These are phyloP conservation scores for Trichosanthes cucumerina DNA, from an alignment of 306 rosid genomes.

Conservation along the genomic window DNA sequence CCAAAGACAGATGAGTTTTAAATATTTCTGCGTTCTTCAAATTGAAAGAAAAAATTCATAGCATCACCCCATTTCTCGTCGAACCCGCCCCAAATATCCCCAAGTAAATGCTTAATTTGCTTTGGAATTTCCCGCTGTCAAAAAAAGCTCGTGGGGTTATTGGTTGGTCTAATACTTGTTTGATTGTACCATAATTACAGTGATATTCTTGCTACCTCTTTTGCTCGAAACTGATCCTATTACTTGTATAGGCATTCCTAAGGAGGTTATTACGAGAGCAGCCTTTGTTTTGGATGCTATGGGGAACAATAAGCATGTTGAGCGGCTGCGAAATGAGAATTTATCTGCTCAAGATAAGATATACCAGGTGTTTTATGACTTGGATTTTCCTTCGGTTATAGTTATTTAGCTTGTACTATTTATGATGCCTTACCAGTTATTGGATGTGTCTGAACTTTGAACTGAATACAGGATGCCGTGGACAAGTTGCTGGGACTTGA, in stretches of 20 bases:
- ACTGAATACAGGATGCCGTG: conserved; percentile 50
- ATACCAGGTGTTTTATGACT: conserved; percentile 43
- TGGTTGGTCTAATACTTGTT: too few relatives aligned
- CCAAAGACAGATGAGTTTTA: not conserved
- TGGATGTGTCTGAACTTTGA: not conserved
- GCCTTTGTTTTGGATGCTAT: conserved; percentile 57
- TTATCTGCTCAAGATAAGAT: conserved; percentile 50
- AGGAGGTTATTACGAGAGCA: conserved; percentile 70
- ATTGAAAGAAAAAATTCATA: not conserved
- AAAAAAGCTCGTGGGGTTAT: not conserved
- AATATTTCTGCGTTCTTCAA: not conserved
- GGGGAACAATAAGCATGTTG: conserved; percentile 38
- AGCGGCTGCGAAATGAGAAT: conserved; percentile 48
- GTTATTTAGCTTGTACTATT: not conserved
- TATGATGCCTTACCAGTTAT: not conserved
- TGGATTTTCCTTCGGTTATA: not conserved
- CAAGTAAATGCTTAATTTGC: not conserved
- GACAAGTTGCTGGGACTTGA: conserved; percentile 68
- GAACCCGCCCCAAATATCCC: not conserved
- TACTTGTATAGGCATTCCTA: conserved; percentile 53
- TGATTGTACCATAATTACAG: too few relatives aligned
- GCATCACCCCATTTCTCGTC: not conserved
- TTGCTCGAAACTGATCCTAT: not conserved
- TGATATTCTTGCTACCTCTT: not conserved
- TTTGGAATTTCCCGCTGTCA: not conserved